A percentile compares a stretch with the other conserved stretches of the same genome.
These are phyloP conservation scores for Rosa lucieae DNA, from an alignment of 306 rosid species.

Conservation along the genomic window DNA sequence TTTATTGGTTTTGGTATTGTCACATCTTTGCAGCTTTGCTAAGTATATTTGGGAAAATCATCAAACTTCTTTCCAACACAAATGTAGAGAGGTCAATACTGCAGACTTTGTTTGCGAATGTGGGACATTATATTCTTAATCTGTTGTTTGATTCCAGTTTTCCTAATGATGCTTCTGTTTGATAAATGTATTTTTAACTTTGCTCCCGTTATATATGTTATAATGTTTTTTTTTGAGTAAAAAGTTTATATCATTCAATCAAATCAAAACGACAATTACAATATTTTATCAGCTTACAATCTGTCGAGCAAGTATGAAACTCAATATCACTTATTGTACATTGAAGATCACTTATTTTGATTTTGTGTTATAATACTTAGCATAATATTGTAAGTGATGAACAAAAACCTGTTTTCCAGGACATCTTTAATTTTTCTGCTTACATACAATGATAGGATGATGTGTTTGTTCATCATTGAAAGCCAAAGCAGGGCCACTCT, in stretches of 20 bases:
- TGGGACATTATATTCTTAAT: neutral
- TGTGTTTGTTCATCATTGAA: too few species aligned
- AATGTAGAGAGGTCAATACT: neutral
- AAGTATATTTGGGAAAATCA: neutral
- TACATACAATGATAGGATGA: too few species aligned
- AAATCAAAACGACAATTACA: neutral
- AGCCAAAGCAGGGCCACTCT: too few species aligned
- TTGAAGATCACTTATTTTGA: neutral
- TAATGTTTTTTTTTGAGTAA: too few species aligned
- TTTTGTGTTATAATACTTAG: too few species aligned
- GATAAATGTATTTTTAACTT: too few species aligned
- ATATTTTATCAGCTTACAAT: neutral
- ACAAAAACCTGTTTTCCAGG: too few species aligned
- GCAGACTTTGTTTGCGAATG: neutral
- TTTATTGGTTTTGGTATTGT: neutral
- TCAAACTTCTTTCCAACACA: neutral
- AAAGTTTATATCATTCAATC: too few species aligned
- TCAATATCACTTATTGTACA: neutral
- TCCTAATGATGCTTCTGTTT: neutral
- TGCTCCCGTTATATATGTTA: too few species aligned
- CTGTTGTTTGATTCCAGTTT: neutral
- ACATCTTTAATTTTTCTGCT: too few species aligned
- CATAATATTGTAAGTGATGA: too few species aligned
- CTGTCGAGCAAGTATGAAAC: neutral
- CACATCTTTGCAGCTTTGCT: neutral